Conservation (phyloP, 208 protist genomes). For the Naegleria gruberi region DNA sequence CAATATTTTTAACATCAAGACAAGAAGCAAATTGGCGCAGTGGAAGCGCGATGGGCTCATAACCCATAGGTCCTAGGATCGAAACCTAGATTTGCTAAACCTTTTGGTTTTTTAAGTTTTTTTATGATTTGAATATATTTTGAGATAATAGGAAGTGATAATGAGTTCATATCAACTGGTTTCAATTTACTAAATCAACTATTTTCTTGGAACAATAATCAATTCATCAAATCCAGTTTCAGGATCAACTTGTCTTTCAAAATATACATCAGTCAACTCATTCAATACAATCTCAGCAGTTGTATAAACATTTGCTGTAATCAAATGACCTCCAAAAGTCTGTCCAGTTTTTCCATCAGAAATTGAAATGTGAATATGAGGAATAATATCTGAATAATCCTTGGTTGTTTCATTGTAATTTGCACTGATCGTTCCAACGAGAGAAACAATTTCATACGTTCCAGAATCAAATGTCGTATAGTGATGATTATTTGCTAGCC, state of each 20-base stretch:
- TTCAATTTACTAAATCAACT: too few relatives aligned
- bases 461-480: neutral
- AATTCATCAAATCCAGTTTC: neutral
- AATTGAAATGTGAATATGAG: neutral
- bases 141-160: too few relatives aligned
- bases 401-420: neutral
- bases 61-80: too few relatives aligned
- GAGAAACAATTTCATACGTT: neutral
- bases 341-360: neutral
- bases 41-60: too few relatives aligned
- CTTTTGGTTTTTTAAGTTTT: too few relatives aligned
- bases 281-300: neutral
- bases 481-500: neutral
- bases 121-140: too few relatives aligned
- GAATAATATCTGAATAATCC: neutral
- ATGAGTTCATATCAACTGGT: too few relatives aligned
- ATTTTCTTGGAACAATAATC: neutral
- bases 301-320: neutral
- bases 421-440: neutral
- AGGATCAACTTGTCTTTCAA: neutral
- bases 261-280: neutral
- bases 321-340: neutral
- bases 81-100: too few relatives aligned
- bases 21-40: too few relatives aligned
- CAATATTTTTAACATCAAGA: too few relatives aligned